A percentile compares a stretch with the other conserved stretches of the same genome.
Evolutionary conservation across 2,329 filamentous ascomycete species (phyloP).

Genomic region (Stachybotrys chartarum): DNA sequence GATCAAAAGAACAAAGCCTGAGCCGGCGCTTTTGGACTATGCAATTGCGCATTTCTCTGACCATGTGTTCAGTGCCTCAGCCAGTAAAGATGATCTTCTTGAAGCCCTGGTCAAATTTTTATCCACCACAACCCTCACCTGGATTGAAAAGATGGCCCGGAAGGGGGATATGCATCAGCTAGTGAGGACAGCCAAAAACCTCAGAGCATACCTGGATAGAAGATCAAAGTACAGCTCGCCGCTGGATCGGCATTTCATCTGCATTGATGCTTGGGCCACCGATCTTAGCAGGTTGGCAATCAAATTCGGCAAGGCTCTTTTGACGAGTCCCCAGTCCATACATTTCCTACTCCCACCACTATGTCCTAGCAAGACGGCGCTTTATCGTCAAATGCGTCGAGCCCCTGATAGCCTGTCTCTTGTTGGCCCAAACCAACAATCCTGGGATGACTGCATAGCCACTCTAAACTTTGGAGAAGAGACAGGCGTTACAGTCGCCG

Average conservation of each 20-base stretch:
- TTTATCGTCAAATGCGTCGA: constrained; percentile 8
- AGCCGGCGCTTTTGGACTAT: constrained; percentile 11
- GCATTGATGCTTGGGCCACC: constrained; percentile 19
- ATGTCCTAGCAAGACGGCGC: constrained; percentile 17
- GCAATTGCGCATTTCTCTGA: constrained; percentile 18
- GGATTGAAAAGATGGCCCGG: constrained; percentile 19
- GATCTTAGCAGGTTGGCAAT: constrained; percentile 22
- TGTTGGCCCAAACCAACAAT: constrained; percentile 3
- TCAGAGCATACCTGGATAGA: constrained; percentile 17
- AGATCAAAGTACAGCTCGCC: constrained; percentile 13
- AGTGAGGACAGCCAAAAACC: constrained; percentile 12
- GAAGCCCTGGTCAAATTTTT: constrained; percentile 15
- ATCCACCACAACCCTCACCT: constrained; percentile 15
- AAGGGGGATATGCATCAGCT: constrained; percentile 12
- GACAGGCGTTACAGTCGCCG: constrained; percentile 4
- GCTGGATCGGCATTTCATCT: constrained; percentile 11
- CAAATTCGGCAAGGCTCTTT: constrained; percentile 21
- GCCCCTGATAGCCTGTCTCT: constrained; percentile 6
- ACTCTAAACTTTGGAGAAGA: constrained; percentile 7
- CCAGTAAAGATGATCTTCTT: constrained; percentile 11
- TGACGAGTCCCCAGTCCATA: constrained; percentile 21
- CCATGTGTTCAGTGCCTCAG: constrained; percentile 12
- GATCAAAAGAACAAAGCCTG: not conserved
- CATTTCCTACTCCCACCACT: constrained; percentile 26
- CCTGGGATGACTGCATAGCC: constrained; percentile 14